A percentile compares a stretch with the other conserved stretches of the same genome.
Evolutionary conservation across 345 rosid genomes (phyloP).

Genomic region (Clausena lansium): DNA sequence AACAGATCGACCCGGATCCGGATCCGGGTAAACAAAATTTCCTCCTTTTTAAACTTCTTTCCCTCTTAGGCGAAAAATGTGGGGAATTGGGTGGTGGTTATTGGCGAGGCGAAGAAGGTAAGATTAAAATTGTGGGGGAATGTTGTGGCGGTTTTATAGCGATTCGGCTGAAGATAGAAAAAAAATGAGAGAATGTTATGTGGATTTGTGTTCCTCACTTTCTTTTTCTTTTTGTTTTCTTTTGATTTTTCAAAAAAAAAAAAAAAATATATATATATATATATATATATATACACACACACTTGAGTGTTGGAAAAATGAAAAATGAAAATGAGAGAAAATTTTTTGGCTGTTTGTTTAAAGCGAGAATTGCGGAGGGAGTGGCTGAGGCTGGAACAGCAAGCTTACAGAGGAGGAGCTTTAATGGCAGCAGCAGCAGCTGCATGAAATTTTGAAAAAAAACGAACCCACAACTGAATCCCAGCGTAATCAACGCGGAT

Average conservation of each 20-base stretch:
- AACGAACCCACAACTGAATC: background rate
- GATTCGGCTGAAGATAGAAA: background rate
- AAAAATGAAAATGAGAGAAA: no score
- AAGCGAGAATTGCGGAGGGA: slow-evolving; percentile 23
- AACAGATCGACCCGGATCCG: background rate
- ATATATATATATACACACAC: no score
- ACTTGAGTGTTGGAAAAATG: background rate
- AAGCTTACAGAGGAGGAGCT: background rate
- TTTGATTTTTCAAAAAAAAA: no score
- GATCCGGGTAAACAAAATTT: background rate
- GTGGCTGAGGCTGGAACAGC: no score
- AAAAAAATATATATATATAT: no score
- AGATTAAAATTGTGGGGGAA: background rate
- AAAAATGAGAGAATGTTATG: background rate
- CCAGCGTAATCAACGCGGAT: slow-evolving; percentile 1
- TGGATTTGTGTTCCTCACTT: background rate
- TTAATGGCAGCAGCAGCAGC: background rate
- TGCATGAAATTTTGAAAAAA: background rate
- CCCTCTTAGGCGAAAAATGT: background rate
- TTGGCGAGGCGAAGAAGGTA: background rate
- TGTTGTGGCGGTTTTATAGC: background rate
- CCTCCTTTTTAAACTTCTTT: background rate
- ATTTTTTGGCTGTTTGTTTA: background rate
- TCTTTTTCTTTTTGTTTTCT: background rate
- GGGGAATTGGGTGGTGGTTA: background rate